Percentiles rank a stretch among this genome's conserved stretches.
phyloP scores from a whole-genome alignment of 2,329 filamentous ascomycete genomes.

The Epichloe bromicola region DNA sequence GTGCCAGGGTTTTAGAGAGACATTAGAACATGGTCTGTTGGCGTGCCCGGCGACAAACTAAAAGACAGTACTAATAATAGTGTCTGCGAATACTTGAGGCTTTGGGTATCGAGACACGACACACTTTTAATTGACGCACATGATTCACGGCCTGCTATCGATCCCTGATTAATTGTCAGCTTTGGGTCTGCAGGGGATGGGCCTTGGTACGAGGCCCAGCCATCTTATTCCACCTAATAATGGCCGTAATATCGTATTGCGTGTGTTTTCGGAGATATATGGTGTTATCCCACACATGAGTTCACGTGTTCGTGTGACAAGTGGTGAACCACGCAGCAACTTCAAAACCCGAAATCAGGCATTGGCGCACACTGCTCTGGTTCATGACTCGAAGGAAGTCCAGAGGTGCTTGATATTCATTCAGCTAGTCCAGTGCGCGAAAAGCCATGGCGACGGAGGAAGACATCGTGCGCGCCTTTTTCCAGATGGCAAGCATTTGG shows the following conservation, averaged over 20 bases:
- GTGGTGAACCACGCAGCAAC: not conserved
- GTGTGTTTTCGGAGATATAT: not conserved
- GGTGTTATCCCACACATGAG: not conserved
- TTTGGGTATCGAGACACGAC: not conserved
- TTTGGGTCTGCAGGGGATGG: not conserved
- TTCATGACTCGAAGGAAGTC: not conserved
- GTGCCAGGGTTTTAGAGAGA: not conserved
- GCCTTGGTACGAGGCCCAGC: not conserved
- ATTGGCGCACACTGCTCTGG: constrained; percentile 1
- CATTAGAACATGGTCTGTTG: not conserved
- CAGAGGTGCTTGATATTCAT: not conserved
- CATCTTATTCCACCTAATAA: not conserved
- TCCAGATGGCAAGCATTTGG: not conserved
- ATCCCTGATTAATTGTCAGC: not conserved
- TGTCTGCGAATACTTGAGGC: not conserved
- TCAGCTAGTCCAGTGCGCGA: not conserved
- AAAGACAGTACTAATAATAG: not conserved
- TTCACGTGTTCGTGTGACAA: not conserved
- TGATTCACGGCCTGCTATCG: not conserved
- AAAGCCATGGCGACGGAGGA: not conserved
- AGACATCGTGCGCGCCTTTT: not conserved
- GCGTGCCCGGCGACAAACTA: not conserved
- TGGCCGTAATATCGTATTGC: too few relatives aligned
- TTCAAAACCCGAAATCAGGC: not conserved
- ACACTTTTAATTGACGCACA: not conserved